A percentile compares a stretch with the other conserved stretches of the same genome.
phyloP scores from a whole-genome alignment of 805 yeast species.

The Ogataea trehaloabstinens region DNA sequence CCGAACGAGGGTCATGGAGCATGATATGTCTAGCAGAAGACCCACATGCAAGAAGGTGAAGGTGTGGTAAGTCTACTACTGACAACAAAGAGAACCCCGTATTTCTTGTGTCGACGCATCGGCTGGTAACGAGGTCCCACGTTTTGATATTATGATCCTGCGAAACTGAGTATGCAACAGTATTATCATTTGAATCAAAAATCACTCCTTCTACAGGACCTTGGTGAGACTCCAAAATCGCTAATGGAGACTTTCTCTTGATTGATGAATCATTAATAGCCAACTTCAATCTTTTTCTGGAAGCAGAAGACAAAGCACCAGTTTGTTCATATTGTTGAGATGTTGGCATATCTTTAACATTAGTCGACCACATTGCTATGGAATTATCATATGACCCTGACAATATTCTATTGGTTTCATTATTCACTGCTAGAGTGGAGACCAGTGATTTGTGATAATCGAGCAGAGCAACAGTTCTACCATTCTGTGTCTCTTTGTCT shows the following conservation, averaged over 20 bases:
- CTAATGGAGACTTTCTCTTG: conserved; percentile 78
- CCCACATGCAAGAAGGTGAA: conserved; percentile 83
- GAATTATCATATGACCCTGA: conserved; percentile 83
- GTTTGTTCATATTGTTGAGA: conserved; percentile 43
- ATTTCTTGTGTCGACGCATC: conserved; percentile 81
- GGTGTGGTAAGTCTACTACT: conserved; percentile 60
- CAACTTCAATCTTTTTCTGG: conserved; percentile 84
- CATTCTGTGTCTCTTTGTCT: conserved; percentile 45
- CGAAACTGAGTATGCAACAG: conserved; percentile 91
- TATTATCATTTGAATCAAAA: conserved; percentile 67
- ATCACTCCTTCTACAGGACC: conserved; percentile 86
- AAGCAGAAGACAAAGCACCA: conserved; percentile 61
- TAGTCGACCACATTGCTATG: conserved; percentile 87
- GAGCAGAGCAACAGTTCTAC: conserved; percentile 77
- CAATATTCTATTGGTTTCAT: conserved; percentile 56
- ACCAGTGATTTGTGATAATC: conserved; percentile 91
- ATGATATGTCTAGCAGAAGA: conserved; percentile 97
- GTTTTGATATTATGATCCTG: conserved; percentile 95
- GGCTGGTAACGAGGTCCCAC: conserved; percentile 90
- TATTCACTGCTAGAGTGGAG: conserved; percentile 65
- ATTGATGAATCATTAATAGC: conserved; percentile 74
- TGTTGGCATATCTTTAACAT: conserved; percentile 74
- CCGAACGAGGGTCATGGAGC: conserved; percentile 85
- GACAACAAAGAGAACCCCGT: conserved; percentile 86
- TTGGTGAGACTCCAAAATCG: conserved; percentile 74